Base-by-base conservation (phyloP, 2,329 filamentous ascomycete species). In the Cladophialophora carrionii region DNA sequence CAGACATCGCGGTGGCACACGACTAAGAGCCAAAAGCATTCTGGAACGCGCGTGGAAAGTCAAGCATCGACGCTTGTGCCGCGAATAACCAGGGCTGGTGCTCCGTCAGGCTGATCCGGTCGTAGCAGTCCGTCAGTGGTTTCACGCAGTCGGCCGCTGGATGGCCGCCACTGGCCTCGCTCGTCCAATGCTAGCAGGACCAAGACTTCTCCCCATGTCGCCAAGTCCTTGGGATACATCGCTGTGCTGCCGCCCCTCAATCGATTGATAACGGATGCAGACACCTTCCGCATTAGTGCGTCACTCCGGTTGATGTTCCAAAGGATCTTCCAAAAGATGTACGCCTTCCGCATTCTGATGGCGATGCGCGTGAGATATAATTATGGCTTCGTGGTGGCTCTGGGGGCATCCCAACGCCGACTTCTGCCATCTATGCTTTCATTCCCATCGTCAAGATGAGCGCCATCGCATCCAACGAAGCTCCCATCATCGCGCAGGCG, bases 181-280 rank as follows among this genome's bases (percentile, higher is more conserved):
- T 32, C 48, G 37, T n/a, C 29, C 31, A 46, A 29, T 34, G 20
- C 29, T 20, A 6, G 41, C 41, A 29, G n/a, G 22, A 53, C 52
- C 58, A 65, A 56, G 57, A 61, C 55, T 29, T 17, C 32, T 24
- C 10, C 22, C 60, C 58, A 48, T 57, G 58, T 61, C 54, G 65
- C 65, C 65, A 67, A 64, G 65, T 31, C 20, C 62, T 67, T 62
- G 48, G 65, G 65, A 64, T 64, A 62, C 63, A 66, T 66, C 52
- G 57, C 56, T 29, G 43, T 55, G 46, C 41, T 52, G 37, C 17
- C 62, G 34, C 51, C 22, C 26, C 26, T 34, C 37, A 14, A 24
- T 51, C 20, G 29, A 26, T 49, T 63, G 63, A 66, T 66, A 66
- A 66, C 63, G 37, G 43, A 22, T 17, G 32, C 63, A 57, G 65